Base-by-base conservation (phyloP, 2,329 filamentous ascomycete species). In the Talaromyces sp. region DNA sequence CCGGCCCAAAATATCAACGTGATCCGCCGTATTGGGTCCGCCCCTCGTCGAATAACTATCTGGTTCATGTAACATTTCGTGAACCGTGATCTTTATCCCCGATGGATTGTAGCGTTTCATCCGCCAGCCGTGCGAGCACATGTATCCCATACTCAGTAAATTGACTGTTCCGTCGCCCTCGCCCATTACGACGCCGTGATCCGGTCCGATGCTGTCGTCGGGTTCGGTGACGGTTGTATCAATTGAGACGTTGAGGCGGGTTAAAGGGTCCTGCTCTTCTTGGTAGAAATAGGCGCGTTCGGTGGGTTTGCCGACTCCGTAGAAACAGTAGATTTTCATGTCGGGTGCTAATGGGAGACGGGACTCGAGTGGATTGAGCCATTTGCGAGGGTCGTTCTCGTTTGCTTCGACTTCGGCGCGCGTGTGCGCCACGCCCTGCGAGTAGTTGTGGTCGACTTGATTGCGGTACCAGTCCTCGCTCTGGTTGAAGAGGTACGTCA, bases 91-190 rank as follows among this genome's bases (percentile, higher is more conserved):
- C 66, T 91, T 85, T 33, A 87, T 82, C 1, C 87, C 86, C 0
- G 91, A 88, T 0, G 94, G 94, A 67, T 99, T 99, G 72, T 95
- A 99, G 36, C 94, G 83, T 73, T 91, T 91, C 73, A 97, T 89
- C 59, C 87, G 86, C 94, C 94, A 99, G 2, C 94, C 94, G 66
- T 88, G 91, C 65, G 91, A 88, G 73, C 94, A 99, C 94, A 99
- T 97, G 72, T 97, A 99, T 2, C 93, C 94, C 0, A 86, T 85
- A 65, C 89, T 95, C 10, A 99, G 76, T n/a, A 99, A 75, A 63
- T 92, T 96, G 41, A 99, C 94, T 0, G 94, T 99, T 1, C 94
- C 94, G 66, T 99, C 94, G 3, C 94, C 94, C 72, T 97, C 94
- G 37, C 93, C 93, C 81, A 97, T 88, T 35, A 96, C 81, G n/a